phyloP scores from a whole-genome alignment of 768 basidiomycete genomes.

The Mrakia frigida region DNA sequence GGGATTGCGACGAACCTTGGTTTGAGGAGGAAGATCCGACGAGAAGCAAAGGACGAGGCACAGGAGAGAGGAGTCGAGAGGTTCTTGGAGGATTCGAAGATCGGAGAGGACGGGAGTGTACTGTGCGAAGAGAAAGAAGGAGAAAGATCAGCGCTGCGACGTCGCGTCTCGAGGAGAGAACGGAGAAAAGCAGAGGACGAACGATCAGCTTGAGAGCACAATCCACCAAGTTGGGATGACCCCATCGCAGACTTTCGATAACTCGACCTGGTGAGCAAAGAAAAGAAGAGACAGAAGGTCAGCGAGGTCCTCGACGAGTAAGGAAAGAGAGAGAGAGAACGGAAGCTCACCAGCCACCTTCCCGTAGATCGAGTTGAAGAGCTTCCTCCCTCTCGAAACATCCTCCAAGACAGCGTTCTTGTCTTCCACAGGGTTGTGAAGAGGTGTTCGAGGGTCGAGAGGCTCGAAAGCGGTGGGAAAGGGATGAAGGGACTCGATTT shows the following conservation, averaged over 20 bases:
- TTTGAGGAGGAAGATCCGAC: slow-evolving; percentile 19
- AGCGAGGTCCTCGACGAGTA: background rate
- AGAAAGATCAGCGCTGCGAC: background rate
- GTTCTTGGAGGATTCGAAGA: slow-evolving; percentile 17
- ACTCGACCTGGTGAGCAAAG: background rate
- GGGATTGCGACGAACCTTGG: background rate
- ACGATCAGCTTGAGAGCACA: slow-evolving; percentile 25
- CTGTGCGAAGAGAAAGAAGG: background rate
- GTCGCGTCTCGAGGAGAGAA: background rate
- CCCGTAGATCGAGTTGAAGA: slow-evolving; percentile 29
- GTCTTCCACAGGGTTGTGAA: slow-evolving; percentile 1
- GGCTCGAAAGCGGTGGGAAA: slow-evolving; percentile 30
- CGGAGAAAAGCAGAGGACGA: background rate
- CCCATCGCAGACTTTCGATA: slow-evolving; percentile 24
- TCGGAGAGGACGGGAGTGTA: slow-evolving; percentile 30
- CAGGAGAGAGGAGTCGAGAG: slow-evolving; percentile 26
- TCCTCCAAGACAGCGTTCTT: background rate
- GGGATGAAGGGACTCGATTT: slow-evolving; percentile 12
- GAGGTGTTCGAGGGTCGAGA: background rate
- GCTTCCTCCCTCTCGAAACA: slow-evolving; percentile 1
- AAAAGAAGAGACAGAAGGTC: background rate
- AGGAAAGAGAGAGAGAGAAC: background rate
- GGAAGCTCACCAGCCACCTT: slow-evolving; percentile 24
- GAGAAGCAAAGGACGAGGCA: slow-evolving; percentile 24
- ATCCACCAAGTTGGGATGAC: slow-evolving; percentile 25